Base-by-base conservation (phyloP, 2,329 filamentous ascomycete genomes). In the Aspergillus tanneri region DNA sequence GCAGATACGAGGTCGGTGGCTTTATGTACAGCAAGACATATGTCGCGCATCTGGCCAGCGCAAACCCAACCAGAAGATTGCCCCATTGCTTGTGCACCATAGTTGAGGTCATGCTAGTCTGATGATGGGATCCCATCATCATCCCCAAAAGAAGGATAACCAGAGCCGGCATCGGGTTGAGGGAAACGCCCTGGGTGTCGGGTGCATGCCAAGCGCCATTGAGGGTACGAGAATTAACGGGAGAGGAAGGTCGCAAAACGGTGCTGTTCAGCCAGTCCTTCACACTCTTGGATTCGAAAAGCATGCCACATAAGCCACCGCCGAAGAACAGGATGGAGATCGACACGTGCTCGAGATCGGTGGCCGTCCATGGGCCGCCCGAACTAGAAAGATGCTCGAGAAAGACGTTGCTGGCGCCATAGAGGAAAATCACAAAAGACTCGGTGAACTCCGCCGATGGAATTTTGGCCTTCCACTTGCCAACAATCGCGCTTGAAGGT, bases 61-160 rank as follows among this genome's bases (percentile, higher is more conserved):
- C 86, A 46, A 90, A 91, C 21, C 86, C 90, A 38, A 88, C 80
- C 44, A 97, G 79, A 57, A 97, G 79, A 61, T 84, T 84, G 21
- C 92, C 92, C 92, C 92, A 97, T 70, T 96, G 91, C 64, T 86
- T 86, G 72, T 97, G 92, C 40, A 97, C 81, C 88, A 93, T 96
- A 57, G 84, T 88, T 8, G 90, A 92, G 38, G 90, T 79, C 85
- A 90, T 89, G 50, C 84, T 88, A 22, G 77, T 68, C 67, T 96
- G 91, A 50, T 92, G 88, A 69, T 97, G 92, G 21, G 88, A 90
- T 63, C 87, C 87, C 92, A 97, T 97, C 88, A 96, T 93, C 66
- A 91, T 82, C 25, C 93, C 93, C 1, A 96, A 77, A 1, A 96
- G 76, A 49, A 96, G 76, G 57, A 97, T 92, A 40, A 96, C 82